phyloP scores from a whole-genome alignment of 768 basidiomycete genomes.

The Trametes coccinea region DNA sequence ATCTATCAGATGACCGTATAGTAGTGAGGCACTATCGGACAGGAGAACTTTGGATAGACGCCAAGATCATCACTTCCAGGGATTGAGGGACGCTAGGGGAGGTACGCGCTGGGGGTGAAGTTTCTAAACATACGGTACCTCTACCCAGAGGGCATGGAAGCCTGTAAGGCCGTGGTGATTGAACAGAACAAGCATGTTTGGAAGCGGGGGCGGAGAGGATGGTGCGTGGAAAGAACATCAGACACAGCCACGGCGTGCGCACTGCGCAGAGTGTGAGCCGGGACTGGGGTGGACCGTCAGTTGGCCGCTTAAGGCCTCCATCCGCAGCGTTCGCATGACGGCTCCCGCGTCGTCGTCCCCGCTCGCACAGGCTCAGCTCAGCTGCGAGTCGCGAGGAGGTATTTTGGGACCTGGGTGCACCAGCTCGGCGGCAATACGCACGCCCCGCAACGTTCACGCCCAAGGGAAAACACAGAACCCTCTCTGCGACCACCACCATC shows the following conservation, averaged over 20 bases:
- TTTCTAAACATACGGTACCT: no score
- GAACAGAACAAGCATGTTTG: no score
- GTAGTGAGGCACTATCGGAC: constrained; percentile 1
- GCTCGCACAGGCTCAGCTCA: no score
- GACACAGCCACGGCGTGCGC: background rate
- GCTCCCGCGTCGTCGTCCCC: no score
- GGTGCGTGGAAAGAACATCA: background rate
- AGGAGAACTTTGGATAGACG: background rate
- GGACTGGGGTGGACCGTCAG: no score
- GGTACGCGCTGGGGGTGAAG: no score
- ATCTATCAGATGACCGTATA: background rate
- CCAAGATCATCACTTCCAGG: no score
- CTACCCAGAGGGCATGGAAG: no score
- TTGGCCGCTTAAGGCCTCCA: no score
- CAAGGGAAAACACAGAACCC: background rate
- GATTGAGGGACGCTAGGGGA: no score
- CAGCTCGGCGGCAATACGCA: background rate
- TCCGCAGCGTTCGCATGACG: no score
- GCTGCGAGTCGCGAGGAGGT: background rate
- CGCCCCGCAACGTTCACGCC: background rate
- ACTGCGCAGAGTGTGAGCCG: background rate
- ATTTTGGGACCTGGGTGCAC: constrained; percentile 5
- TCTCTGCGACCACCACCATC: background rate
- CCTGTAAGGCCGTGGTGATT: no score
- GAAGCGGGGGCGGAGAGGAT: background rate